Base-by-base conservation (phyloP, 345 rosid genomes). In the Eucalyptus pauciflora region DNA sequence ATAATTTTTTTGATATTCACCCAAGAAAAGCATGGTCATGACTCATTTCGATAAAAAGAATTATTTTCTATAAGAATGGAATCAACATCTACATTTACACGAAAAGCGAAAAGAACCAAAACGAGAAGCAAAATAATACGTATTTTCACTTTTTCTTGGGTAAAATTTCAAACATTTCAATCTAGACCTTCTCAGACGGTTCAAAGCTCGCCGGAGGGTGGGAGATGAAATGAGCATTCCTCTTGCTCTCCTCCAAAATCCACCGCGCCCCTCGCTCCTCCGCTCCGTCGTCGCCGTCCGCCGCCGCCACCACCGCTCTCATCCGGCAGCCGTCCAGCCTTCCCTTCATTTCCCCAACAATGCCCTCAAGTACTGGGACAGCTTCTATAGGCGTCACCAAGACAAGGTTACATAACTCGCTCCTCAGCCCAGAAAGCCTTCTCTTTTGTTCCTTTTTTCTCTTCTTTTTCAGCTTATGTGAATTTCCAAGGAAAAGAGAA, bases 351-450 rank as follows among this genome's bases (percentile, higher is more conserved):
- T 92, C 88, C 94, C 91, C 85, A 91, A 64, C 83, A 92, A 92
- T 43, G 94, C 95, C 88, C 50, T 33, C 87, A 94, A 90, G 93
- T 94, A 94, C 90, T 93, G 95, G 95, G 93, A 95, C 86, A 85
- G 88, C 45, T 95, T 95, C 93, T 95, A 95, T 90, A 94, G 91
- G 89, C 94, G 92, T 79, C 95, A 94, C 87, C 86, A 92, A 87
- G 93, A 92, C 93, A 94, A 88, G 92, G 95, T 76, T 76, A 76
- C 13, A 6, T 20, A 41, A 76, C 5, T 76, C 83, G 83, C 83
- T 20, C 1, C 83, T 76, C 15, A 41, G 48, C 48, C 43, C 83
- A 41, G 48, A 76, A 76, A 3, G 27, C 83, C 48, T 76, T 41
- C 15, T 76, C 46, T 69, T 69, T 37, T 37, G 48, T 76, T 64